phyloP scores from a whole-genome alignment of 2,329 filamentous ascomycete species.

The Verticillium alfalfae region DNA sequence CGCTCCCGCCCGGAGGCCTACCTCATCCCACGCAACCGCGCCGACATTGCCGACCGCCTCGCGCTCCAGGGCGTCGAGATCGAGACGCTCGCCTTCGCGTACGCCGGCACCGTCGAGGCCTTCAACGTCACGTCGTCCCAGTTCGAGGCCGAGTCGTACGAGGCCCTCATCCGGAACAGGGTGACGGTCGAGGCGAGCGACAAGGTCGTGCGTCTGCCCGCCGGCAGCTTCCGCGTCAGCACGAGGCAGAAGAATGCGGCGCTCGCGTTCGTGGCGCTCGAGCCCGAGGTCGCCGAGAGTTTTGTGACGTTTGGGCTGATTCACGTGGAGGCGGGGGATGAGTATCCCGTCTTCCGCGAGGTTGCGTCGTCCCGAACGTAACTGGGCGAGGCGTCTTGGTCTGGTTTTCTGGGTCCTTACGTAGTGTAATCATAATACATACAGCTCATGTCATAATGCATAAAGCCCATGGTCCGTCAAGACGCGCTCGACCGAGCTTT shows the following conservation, averaged over 20 bases:
- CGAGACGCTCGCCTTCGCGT: conserved; percentile 13
- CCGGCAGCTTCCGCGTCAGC: conserved; percentile 18
- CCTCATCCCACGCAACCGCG: conserved; percentile 18
- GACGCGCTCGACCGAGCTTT: neutral
- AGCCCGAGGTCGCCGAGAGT: conserved; percentile 19
- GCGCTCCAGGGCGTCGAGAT: conserved; percentile 15
- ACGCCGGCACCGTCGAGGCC: conserved; percentile 15
- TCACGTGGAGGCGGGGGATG: conserved; percentile 14
- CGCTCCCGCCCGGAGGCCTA: conserved; percentile 18
- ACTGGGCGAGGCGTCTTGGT: no score
- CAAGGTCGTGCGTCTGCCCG: conserved; percentile 15
- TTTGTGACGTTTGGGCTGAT: conserved; percentile 18
- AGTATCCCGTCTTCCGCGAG: conserved; percentile 20
- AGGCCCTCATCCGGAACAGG: conserved; percentile 15
- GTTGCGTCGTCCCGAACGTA: neutral
- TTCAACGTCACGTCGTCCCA: conserved; percentile 13
- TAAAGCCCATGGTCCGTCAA: neutral
- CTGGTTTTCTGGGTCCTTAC: no score
- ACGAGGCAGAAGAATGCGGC: conserved; percentile 19
- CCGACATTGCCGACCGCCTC: conserved; percentile 16
- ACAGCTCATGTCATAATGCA: no score
- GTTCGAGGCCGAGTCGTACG: conserved; percentile 12
- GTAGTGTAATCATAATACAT: no score
- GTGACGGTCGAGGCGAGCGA: conserved; percentile 12
- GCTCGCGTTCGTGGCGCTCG: conserved; percentile 17